phyloP scores from a whole-genome alignment of 257 asterid genomes.

The Scutellaria minor region DNA sequence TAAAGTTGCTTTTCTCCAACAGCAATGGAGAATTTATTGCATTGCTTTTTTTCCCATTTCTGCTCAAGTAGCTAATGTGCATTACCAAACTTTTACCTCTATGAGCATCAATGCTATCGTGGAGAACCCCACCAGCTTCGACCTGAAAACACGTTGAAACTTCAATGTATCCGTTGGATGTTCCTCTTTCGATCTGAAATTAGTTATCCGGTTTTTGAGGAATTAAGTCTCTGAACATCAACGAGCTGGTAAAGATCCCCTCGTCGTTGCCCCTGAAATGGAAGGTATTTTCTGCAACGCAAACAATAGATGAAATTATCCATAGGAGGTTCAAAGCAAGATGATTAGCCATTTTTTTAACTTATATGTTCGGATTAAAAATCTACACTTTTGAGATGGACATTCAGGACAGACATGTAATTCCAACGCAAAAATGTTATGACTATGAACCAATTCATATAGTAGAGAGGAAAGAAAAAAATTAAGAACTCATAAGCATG shows the following conservation, averaged over 20 bases:
- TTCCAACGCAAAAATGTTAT: not conserved
- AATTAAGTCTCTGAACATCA: slow-evolving; percentile 67
- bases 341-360: slow-evolving; percentile 4
- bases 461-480: not conserved
- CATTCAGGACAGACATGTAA: not conserved
- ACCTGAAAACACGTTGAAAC: not conserved
- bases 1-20: not conserved
- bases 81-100: slow-evolving; percentile 20
- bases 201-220: slow-evolving; percentile 24
- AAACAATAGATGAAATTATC: not conserved
- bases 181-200: not conserved
- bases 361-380: not conserved
- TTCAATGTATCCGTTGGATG: slow-evolving; percentile 4
- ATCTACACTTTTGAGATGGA: not conserved
- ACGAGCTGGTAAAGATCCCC: slow-evolving; percentile 90
- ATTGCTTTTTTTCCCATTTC: slow-evolving; percentile 6
- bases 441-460: slow-evolving; percentile 12
- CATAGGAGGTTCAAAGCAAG: not conserved
- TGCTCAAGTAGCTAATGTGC: slow-evolving; percentile 11
- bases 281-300: slow-evolving; percentile 67
- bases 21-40: slow-evolving; percentile 25
- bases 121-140: not conserved
- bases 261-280: slow-evolving; percentile 77
- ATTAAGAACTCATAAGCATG: slow-evolving; percentile 25
- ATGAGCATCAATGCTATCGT: not conserved